Evolutionary conservation across 306 rosid genomes (phyloP), one percentile per base, ranked within the genome.

Genomic region (Pueraria montana): DNA sequence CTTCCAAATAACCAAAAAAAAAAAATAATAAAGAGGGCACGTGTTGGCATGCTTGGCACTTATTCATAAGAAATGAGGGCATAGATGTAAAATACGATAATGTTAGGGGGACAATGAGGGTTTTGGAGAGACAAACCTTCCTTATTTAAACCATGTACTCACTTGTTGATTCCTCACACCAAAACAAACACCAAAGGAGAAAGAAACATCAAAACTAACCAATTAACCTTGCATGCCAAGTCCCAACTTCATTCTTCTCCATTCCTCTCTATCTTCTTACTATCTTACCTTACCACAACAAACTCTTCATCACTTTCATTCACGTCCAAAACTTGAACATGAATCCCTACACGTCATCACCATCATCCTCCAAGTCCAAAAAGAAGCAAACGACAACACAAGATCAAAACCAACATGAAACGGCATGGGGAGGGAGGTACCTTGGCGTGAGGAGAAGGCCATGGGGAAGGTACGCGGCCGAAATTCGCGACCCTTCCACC

Each of bases 371-470:
- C 13, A 89, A 84, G 85, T 23, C 75, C n/a, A 87, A 84, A 66
- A 84, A 84, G 80, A 85, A 83, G 76, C 92, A 89, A 66, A 72
- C 90, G 2, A 23, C 83, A 14, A 8, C 81, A 13, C 76, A 43
- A 67, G 72, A 65, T 0, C 86, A 82, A 48, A 85, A 78, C 11
- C 82, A 86, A 55, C 78, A 83, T 2, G 84, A 66, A 38, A 82
- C 92, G 8, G 83, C 88, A 3, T 84, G 89, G 88, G 88, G 88
- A 78, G 92, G 89, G 9, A 84, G 92, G 77, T 89, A 87, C 80
- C 86, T 89, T 3, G 92, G 92, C 2, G 92, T 89, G 13, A 56
- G 92, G 56, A 84, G 92, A 32, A 76, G 92, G 59, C 92, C 92
- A 0, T 89, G 92, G 92, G 92, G 92, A 55, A 52, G 92, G 26